These are phyloP conservation scores for Metschnikowia orientalis DNA, from an alignment of 805 yeast genomes.

Conservation along the genomic window DNA sequence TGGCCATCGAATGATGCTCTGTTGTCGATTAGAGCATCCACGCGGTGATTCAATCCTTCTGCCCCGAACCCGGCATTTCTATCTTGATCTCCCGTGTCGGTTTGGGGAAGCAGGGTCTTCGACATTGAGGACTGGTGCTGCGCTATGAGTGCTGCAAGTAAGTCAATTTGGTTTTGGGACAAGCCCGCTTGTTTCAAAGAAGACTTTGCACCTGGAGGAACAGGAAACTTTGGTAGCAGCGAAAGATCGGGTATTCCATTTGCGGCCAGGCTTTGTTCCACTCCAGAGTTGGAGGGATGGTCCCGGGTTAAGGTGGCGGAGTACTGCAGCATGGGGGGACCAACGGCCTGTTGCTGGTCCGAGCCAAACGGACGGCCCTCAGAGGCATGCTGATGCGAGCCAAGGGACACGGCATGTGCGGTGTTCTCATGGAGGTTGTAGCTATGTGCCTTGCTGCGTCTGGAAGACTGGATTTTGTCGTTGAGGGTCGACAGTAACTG, in stretches of 20 bases:
- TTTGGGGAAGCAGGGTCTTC: background rate
- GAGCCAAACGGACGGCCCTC: too few relatives aligned
- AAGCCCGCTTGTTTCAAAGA: slow-evolving; percentile 65
- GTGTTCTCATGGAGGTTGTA: slow-evolving; percentile 3
- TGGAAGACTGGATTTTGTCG: slow-evolving; percentile 12
- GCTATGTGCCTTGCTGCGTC: slow-evolving; percentile 9
- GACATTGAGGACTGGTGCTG: slow-evolving; percentile 52
- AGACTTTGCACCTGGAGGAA: slow-evolving; percentile 68
- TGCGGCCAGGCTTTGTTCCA: background rate
- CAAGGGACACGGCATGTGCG: background rate
- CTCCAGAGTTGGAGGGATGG: background rate
- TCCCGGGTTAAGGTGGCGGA: slow-evolving; percentile 9
- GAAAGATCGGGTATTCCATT: slow-evolving; percentile 20
- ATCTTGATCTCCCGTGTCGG: background rate
- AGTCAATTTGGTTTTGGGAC: slow-evolving; percentile 64
- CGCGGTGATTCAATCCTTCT: too few relatives aligned
- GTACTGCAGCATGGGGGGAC: background rate
- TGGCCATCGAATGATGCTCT: too few relatives aligned
- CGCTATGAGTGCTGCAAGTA: slow-evolving; percentile 68
- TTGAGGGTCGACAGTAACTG: slow-evolving; percentile 8
- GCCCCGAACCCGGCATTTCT: background rate
- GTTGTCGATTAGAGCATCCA: too few relatives aligned
- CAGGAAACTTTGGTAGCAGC: slow-evolving; percentile 55
- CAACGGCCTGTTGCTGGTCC: background rate
- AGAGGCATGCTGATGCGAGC: too few relatives aligned